phyloP scores from a whole-genome alignment of 208 protist species.

The Crithidia mellificae region DNA sequence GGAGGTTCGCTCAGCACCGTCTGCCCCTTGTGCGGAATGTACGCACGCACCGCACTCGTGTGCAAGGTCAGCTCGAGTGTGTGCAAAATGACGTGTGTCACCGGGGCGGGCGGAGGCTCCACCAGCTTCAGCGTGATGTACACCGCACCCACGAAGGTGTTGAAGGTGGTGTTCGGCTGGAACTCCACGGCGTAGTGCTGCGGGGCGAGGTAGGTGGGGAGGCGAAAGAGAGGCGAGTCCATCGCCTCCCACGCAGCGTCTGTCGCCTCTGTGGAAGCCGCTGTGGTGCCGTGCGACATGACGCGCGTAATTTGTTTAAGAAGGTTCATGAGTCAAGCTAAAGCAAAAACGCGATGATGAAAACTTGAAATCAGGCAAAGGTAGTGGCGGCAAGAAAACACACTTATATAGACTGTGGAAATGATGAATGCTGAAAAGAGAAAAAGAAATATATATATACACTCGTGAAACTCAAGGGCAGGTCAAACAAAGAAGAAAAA shows the following conservation, averaged over 20 bases:
- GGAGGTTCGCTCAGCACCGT: not conserved
- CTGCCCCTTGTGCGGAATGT: not conserved
- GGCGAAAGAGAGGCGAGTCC: constrained; percentile 29
- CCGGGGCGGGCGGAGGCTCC: constrained; percentile 10
- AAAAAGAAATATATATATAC: no score
- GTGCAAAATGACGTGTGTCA: constrained; percentile 43
- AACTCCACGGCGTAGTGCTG: constrained; percentile 54
- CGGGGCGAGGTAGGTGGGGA: constrained; percentile 34
- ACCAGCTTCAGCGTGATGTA: constrained; percentile 39
- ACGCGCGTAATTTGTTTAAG: not conserved
- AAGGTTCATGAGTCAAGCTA: not conserved
- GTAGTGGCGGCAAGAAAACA: constrained; percentile 6
- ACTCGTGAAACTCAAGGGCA: no score
- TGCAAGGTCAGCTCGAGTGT: constrained; percentile 32
- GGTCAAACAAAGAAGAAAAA: no score
- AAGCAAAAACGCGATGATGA: not conserved
- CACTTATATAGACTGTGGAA: no score
- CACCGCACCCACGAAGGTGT: constrained; percentile 31
- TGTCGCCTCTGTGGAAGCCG: not conserved
- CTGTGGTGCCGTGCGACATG: not conserved
- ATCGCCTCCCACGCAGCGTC: constrained; percentile 3
- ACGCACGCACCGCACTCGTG: constrained; percentile 1
- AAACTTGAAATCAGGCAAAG: not conserved
- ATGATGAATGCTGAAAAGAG: no score
- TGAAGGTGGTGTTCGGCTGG: constrained; percentile 21